Evolutionary conservation across 257 asterid species (phyloP).

Genomic region (Lycium barbarum): DNA sequence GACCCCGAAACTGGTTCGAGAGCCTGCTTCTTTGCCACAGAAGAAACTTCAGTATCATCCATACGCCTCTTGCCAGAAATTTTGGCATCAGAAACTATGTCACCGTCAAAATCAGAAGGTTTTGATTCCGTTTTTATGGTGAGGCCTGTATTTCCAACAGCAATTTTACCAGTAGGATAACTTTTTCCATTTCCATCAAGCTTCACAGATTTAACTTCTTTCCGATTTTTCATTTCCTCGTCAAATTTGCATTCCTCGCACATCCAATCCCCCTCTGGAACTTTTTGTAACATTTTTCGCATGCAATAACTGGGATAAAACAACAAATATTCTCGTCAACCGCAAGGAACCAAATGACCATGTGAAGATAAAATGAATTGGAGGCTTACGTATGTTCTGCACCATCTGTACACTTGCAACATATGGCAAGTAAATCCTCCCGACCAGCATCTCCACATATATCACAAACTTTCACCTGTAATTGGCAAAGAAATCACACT

Average conservation of each 20-base stretch:
- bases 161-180: constrained; percentile 59
- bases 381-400: constrained; percentile 92
- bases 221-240: constrained; percentile 50
- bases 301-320: constrained; percentile 80
- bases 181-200: constrained; percentile 57
- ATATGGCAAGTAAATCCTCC: constrained; percentile 88
- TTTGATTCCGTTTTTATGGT: constrained; percentile 43
- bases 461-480: constrained; percentile 95
- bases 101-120: constrained; percentile 39
- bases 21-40: constrained; percentile 63
- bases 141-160: constrained; percentile 45
- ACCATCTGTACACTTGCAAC: constrained; percentile 89
- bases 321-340: constrained; percentile 34
- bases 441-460: constrained; percentile 96
- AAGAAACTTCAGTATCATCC: constrained; percentile 79
- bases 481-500: constrained; percentile 32
- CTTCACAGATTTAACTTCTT: constrained; percentile 53
- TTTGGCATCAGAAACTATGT: constrained; percentile 38
- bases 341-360: constrained; percentile 27
- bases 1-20: constrained; percentile 57
- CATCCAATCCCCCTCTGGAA: constrained; percentile 89
- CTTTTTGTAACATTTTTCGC: constrained; percentile 68
- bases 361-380: constrained; percentile 9
- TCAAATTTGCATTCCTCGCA: constrained; percentile 87
- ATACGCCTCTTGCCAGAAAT: constrained; percentile 60